A percentile compares a stretch with the other conserved stretches of the same genome.
Evolutionary conservation across 2,329 filamentous ascomycete species (phyloP).

Genomic region (Drechslera avenae): DNA sequence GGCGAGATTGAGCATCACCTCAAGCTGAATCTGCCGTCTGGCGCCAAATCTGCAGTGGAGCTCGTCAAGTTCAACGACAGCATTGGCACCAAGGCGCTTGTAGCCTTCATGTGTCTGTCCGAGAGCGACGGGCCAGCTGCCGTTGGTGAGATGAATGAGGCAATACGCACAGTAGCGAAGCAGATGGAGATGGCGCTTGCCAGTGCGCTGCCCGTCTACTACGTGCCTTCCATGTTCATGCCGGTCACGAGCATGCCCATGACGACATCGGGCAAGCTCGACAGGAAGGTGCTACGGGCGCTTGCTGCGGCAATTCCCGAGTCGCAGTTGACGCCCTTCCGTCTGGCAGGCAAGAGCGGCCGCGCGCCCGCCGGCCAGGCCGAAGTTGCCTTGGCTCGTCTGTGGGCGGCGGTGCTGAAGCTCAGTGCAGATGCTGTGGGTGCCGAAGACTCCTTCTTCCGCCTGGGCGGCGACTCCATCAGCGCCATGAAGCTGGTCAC

Average conservation of each 20-base stretch:
- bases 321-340: conserved; percentile 28
- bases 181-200: conserved; percentile 34
- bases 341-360: conserved; percentile 39
- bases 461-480: conserved; percentile 55
- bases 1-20: conserved; percentile 55
- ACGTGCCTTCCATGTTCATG: conserved; percentile 53
- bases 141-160: conserved; percentile 30
- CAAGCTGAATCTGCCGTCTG: conserved; percentile 41
- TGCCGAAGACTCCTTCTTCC: conserved; percentile 54
- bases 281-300: conserved; percentile 48
- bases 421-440: conserved; percentile 48
- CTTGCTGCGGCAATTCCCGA: conserved; percentile 44
- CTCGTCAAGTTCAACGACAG: conserved; percentile 40
- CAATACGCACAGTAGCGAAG: conserved; percentile 26
- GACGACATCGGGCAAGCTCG: conserved; percentile 52
- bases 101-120: conserved; percentile 35
- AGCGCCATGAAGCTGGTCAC: conserved; percentile 54
- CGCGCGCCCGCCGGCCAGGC: conserved; percentile 31
- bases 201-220: conserved; percentile 48
- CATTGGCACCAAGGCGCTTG: conserved; percentile 35
- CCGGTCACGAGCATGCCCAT: conserved; percentile 50
- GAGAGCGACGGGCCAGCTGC: conserved; percentile 33
- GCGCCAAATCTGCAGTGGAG: conserved; percentile 52
- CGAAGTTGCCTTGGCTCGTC: conserved; percentile 29
- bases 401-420: conserved; percentile 51